phyloP scores from a whole-genome alignment of 148 eudicot species.

The Chenopodium quinoa region DNA sequence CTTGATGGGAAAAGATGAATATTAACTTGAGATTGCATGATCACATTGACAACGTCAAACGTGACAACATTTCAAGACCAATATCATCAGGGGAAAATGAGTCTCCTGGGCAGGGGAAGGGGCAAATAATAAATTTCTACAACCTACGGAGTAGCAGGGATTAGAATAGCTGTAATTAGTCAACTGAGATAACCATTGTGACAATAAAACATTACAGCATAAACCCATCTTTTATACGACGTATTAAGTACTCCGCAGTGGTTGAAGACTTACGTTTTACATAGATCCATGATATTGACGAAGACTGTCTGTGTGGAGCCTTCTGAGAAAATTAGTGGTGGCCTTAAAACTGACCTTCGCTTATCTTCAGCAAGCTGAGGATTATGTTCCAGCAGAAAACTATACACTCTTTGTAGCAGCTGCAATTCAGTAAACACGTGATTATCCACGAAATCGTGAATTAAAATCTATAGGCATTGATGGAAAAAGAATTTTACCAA shows the following conservation, averaged over 20 bases:
- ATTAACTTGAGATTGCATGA: neutral
- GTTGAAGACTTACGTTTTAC: constrained; percentile 34
- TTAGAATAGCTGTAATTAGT: neutral
- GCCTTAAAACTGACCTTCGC: constrained; percentile 47
- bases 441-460: neutral
- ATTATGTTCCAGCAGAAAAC: constrained; percentile 34
- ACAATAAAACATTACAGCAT: constrained; percentile 5
- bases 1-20: neutral
- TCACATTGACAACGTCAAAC: neutral
- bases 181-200: neutral
- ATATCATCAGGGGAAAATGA: neutral
- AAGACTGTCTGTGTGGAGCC: constrained; percentile 42
- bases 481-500: neutral
- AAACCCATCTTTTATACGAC: too few species aligned
- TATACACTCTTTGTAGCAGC: constrained; percentile 40
- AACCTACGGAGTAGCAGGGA: neutral
- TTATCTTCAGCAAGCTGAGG: constrained; percentile 48
- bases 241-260: too few species aligned
- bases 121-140: neutral
- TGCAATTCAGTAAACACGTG: constrained; percentile 22
- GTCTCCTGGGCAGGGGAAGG: neutral
- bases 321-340: constrained; percentile 46
- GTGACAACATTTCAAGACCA: neutral
- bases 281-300: constrained; percentile 44
- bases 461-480: neutral